phyloP scores from a whole-genome alignment of 2,329 filamentous ascomycete species.

The Pyricularia grisea region DNA sequence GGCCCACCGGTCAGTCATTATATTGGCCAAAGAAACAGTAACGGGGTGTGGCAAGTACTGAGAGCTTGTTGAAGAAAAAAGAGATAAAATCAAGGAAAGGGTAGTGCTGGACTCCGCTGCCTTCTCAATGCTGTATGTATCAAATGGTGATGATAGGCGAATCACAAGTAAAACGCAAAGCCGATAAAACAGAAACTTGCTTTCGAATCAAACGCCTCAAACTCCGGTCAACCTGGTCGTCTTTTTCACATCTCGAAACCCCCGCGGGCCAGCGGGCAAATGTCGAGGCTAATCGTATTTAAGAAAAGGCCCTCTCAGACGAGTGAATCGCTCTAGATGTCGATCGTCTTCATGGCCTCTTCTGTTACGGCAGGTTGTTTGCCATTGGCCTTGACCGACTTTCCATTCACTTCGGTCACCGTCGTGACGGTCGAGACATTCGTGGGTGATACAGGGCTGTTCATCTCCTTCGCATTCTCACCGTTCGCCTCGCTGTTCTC shows the following conservation, averaged over 20 bases:
- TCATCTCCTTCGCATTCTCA: constrained; percentile 3
- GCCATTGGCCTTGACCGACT: constrained; percentile 28
- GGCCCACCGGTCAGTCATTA: neutral
- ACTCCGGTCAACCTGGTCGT: neutral
- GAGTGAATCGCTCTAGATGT: constrained; percentile 34
- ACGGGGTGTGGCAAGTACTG: neutral
- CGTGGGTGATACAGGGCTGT: neutral
- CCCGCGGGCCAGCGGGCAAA: neutral
- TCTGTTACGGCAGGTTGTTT: constrained; percentile 35
- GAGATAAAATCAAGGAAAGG: neutral
- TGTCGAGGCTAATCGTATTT: neutral
- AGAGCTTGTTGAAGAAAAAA: neutral
- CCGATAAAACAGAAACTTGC: neutral
- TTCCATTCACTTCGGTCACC: constrained; percentile 25
- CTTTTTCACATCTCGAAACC: neutral
- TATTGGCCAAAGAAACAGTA: neutral
- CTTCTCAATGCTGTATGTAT: constrained; percentile 3
- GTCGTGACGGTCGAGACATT: constrained; percentile 10
- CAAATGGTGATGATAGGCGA: neutral
- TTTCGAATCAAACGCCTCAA: neutral
- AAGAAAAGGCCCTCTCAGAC: constrained; percentile 6
- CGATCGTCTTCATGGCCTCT: constrained; percentile 51
- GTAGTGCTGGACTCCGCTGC: neutral
- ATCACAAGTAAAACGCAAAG: neutral
- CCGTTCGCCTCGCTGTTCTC: constrained; percentile 12